These are phyloP conservation scores for Colletotrichum gloeosporioides DNA, from an alignment of 2,329 filamentous ascomycete species.

Conservation along the genomic window DNA sequence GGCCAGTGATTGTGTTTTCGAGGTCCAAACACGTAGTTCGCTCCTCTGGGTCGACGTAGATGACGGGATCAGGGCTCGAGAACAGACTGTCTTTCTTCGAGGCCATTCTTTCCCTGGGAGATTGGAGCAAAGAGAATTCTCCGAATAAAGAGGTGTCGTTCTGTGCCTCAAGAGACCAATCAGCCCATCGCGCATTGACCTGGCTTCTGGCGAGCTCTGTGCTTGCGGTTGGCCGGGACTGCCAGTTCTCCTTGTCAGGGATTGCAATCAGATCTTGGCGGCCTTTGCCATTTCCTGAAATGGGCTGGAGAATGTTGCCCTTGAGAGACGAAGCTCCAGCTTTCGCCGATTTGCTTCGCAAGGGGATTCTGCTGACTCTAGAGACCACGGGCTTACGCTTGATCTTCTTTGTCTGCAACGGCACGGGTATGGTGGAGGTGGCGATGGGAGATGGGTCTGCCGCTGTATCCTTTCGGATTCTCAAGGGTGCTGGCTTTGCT, in stretches of 20 bases:
- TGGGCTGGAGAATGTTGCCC: not conserved
- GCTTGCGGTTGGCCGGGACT: not conserved
- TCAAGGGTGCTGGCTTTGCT: not conserved
- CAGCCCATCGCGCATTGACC: not conserved
- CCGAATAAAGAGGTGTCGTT: not conserved
- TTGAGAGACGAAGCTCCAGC: not conserved
- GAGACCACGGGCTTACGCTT: not conserved
- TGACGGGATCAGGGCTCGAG: not conserved
- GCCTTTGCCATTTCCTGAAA: not conserved
- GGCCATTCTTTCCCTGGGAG: not conserved
- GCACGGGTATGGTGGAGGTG: not conserved
- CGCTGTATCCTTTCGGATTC: too few species aligned
- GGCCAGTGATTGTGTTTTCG: not conserved
- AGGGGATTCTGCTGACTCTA: not conserved
- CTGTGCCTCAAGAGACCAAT: not conserved
- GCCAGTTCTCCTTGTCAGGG: not conserved
- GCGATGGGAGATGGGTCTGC: too few species aligned
- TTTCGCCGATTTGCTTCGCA: not conserved
- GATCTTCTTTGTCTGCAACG: not conserved
- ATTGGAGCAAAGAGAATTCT: not conserved
- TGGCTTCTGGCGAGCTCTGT: not conserved
- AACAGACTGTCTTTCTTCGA: not conserved
- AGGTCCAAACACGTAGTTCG: not conserved
- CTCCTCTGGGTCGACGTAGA: not conserved
- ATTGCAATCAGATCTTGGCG: not conserved